phyloP scores from a whole-genome alignment of 163 green algal species.

The Scenedesmus sp. region DNA sequence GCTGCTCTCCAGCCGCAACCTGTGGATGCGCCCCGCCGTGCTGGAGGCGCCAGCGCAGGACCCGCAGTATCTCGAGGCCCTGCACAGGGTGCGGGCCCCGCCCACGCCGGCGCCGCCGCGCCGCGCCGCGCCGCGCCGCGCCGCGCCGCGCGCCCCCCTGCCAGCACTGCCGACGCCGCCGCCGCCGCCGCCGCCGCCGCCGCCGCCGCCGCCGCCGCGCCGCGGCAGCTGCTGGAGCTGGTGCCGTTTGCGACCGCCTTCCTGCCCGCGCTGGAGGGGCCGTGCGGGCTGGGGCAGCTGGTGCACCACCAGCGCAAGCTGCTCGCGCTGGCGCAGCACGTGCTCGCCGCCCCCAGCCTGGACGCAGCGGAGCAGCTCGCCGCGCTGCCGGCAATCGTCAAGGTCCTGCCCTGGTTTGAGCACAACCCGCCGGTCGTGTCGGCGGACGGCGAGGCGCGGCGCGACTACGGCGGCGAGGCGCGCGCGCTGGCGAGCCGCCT shows the following conservation, averaged over 20 bases:
- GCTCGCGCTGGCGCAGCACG: slow-evolving; percentile 19
- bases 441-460: neutral
- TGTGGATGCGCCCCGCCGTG: slow-evolving; percentile 40
- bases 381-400: slow-evolving; percentile 16
- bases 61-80: slow-evolving; percentile 38
- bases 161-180: too few species aligned
- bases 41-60: slow-evolving; percentile 44
- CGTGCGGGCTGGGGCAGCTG: slow-evolving; percentile 31
- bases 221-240: slow-evolving; percentile 38
- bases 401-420: slow-evolving; percentile 47
- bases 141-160: too few species aligned
- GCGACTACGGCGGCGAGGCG: slow-evolving; percentile 23
- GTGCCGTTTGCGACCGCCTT: slow-evolving; percentile 7
- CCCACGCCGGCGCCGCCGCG: too few species aligned
- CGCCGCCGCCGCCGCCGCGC: neutral
- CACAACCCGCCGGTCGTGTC: slow-evolving; percentile 9
- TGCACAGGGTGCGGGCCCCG: slow-evolving; percentile 41
- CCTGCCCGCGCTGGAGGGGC: slow-evolving; percentile 4
- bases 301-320: slow-evolving; percentile 32
- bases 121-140: too few species aligned
- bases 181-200: too few species aligned
- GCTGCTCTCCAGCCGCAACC: slow-evolving; percentile 39
- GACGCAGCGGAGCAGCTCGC: neutral
- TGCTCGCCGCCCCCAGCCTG: slow-evolving; percentile 7
- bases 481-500: slow-evolving; percentile 19